Conservation (phyloP, 2,329 filamentous ascomycete genomes). For the Colletotrichum sp. region DNA sequence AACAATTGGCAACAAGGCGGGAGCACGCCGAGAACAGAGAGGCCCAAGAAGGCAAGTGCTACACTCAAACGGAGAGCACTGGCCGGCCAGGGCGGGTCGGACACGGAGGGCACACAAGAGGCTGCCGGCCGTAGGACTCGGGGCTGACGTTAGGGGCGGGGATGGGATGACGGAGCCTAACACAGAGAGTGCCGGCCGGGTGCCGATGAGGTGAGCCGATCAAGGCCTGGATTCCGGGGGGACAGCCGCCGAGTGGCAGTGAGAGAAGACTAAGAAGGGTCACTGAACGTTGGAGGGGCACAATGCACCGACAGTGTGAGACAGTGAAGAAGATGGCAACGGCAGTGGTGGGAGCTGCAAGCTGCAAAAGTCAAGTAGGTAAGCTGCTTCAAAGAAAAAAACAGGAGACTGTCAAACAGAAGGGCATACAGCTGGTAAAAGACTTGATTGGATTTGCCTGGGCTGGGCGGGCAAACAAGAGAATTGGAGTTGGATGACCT, state of each 20-base stretch:
- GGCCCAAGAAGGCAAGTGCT: background rate
- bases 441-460: background rate
- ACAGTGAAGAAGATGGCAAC: background rate
- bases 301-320: background rate
- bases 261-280: background rate
- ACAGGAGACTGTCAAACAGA: background rate
- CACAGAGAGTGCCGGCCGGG: background rate
- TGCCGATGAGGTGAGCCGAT: background rate
- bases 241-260: background rate
- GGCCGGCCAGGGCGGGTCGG: background rate
- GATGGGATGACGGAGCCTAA: background rate
- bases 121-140: background rate
- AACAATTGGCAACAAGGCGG: background rate
- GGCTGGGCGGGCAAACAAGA: background rate
- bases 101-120: background rate
- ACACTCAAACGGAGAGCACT: background rate
- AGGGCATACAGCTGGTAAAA: conserved; percentile 6
- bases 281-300: background rate
- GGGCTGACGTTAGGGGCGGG: conserved; percentile 6
- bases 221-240: background rate
- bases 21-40: background rate
- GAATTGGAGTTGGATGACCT: background rate
- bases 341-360: background rate
- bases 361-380: background rate
- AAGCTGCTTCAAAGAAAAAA: background rate